Base-by-base conservation (phyloP, 768 basidiomycete species). In the Auricularia heimuer region DNA sequence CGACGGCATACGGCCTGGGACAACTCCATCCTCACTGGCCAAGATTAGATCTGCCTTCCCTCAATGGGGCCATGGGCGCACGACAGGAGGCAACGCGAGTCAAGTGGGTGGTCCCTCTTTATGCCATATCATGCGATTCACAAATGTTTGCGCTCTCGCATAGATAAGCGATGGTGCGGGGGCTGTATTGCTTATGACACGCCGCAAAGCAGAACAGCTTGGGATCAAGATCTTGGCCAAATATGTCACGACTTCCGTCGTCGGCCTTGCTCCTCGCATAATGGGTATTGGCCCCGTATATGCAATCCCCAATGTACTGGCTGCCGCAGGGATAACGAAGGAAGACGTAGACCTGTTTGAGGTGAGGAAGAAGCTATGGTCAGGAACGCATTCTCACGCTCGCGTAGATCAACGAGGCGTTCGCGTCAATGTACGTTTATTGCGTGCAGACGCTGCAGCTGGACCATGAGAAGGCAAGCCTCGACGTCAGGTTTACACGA, bases 11-110 rank as follows among this genome's bases (percentile, higher is more conserved):
- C 78, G 91, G 61, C 81, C 82, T 64, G 87, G 87, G 3, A 90
- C 89, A 4, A 92, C 90, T 1, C 80, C 83, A 69, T 85, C 86
- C 65, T 71, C 74, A 7, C 77, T 94, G 44, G 70, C 75, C 54
- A 89, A 86, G 75, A 84, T 92, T 67, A 81, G 82, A 54, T 67
- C 87, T 3, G 91, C 92, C 1, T 94, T 94, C 74, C 90, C 89
- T 58, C 88, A 93, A 68, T 93, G 90, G 89, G 87, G 85, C 1
- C 83, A 82, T 2, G 75, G 79, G 0, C 82, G 82, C 16, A 91
- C 90, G 39, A 93, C 92, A 2, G 91, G 90, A 21, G 90, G 92
- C 6, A 94, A 94, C 71, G 91, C 92, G 11, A 88, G 87, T 69
- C 92, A 93, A 72, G 64, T 60, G 24, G 8, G 56, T 29, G 29